Conservation (phyloP, 2,329 filamentous ascomycete species). For the Hymenoscyphus scutula region DNA sequence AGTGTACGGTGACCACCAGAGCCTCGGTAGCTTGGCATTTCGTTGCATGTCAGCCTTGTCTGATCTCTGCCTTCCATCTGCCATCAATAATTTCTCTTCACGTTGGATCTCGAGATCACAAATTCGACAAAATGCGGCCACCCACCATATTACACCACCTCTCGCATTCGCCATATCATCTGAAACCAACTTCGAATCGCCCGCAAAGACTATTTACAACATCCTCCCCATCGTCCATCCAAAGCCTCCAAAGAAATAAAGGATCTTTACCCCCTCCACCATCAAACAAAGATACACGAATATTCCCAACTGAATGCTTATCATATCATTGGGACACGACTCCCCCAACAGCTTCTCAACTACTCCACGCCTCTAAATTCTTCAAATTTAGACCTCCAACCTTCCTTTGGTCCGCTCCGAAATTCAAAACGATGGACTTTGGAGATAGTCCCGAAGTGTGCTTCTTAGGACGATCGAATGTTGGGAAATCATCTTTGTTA, state of each 20-base stretch:
- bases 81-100: background rate
- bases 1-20: background rate
- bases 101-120: background rate
- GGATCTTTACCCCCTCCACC: too few relatives aligned
- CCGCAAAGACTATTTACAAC: conserved; percentile 1
- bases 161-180: background rate
- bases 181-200: background rate
- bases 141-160: background rate
- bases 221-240: background rate
- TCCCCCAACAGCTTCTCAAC: conserved; percentile 43
- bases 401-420: conserved; percentile 58
- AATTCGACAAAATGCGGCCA: background rate
- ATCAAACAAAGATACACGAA: background rate
- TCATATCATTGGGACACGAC: conserved; percentile 51
- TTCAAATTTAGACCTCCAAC: conserved; percentile 47
- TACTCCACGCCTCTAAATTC: conserved; percentile 45
- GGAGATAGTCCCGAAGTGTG: conserved; percentile 41
- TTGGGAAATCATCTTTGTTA: conserved; percentile 65
- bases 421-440: conserved; percentile 58
- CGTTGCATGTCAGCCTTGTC: conserved; percentile 6
- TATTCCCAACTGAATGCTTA: conserved; percentile 25
- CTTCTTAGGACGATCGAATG: conserved; percentile 68
- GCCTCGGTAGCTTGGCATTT: conserved; percentile 1
- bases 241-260: background rate
- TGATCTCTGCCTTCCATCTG: background rate